Percentiles rank a stretch among this genome's conserved stretches.
Conservation (phyloP, 768 basidiomycete genomes). For the Solioccasus polychromus region DNA sequence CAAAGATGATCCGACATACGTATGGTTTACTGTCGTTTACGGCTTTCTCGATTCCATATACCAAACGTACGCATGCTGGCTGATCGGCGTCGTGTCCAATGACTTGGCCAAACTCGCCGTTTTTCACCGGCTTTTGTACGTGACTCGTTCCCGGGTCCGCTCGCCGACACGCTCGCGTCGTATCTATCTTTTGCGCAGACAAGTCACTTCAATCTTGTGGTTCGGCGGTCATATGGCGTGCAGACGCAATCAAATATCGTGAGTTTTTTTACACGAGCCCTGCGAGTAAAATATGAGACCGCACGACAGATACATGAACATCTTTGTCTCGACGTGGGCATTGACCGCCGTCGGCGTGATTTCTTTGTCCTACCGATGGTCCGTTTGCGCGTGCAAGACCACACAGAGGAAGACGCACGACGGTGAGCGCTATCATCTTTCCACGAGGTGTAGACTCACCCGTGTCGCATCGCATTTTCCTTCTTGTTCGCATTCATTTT, state of each 20-base stretch:
- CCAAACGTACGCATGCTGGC: slow-evolving; percentile 82
- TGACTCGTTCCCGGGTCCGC: slow-evolving; percentile 16
- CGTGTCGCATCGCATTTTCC: too few relatives aligned
- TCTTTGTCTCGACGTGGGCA: slow-evolving; percentile 73
- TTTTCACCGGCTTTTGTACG: slow-evolving; percentile 80
- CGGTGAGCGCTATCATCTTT: too few relatives aligned
- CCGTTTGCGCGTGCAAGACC: slow-evolving; percentile 61
- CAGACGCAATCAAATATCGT: slow-evolving; percentile 66
- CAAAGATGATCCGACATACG: slow-evolving; percentile 48
- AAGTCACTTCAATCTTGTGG: slow-evolving; percentile 77
- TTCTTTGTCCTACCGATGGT: slow-evolving; percentile 73
- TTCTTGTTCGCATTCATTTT: too few relatives aligned
- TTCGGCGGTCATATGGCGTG: slow-evolving; percentile 69
- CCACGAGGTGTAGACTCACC: too few relatives aligned
- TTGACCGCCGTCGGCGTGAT: slow-evolving; percentile 62
- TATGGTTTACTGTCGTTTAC: slow-evolving; percentile 70
- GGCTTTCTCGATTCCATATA: slow-evolving; percentile 80
- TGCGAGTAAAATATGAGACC: too few relatives aligned
- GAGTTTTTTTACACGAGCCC: too few relatives aligned
- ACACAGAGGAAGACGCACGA: too few relatives aligned
- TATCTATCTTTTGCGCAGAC: slow-evolving; percentile 34
- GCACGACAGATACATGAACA: slow-evolving; percentile 54
- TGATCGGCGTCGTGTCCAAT: slow-evolving; percentile 87
- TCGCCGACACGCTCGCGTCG: background rate
- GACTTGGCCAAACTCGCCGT: slow-evolving; percentile 76